These are phyloP conservation scores for Alopecurus myosuroides DNA, from an alignment of 176 grass and related monocot genomes.

Conservation along the genomic window DNA sequence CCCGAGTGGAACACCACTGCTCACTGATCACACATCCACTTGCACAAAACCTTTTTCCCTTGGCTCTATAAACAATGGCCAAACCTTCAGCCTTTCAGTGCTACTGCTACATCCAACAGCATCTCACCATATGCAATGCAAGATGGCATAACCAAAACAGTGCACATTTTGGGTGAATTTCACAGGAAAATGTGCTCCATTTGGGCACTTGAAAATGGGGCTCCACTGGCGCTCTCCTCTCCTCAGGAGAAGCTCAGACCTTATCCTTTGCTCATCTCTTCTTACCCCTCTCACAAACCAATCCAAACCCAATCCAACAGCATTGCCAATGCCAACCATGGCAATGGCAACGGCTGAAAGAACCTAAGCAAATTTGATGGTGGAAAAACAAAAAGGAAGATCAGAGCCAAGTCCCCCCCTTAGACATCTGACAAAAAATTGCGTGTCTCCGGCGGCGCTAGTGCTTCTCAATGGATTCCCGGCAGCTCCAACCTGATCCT, in stretches of 20 bases:
- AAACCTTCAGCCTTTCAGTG: conserved; percentile 38
- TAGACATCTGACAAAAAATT: conserved; percentile 67
- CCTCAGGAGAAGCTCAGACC: conserved; percentile 46
- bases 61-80: conserved; percentile 44
- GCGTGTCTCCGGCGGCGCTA: conserved; percentile 44
- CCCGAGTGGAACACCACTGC: conserved; percentile 48
- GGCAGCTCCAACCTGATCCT: conserved; percentile 57
- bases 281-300: conserved; percentile 44
- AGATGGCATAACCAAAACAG: conserved; percentile 21
- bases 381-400: conserved; percentile 19
- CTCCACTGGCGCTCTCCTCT: conserved; percentile 48
- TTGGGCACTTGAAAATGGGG: conserved; percentile 26
- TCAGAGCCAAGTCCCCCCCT: conserved; percentile 42
- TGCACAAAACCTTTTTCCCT: conserved; percentile 21
- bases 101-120: conserved; percentile 25
- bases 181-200: conserved; percentile 32
- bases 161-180: conserved; percentile 35
- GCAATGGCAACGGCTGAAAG: conserved; percentile 26
- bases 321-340: conserved; percentile 45
- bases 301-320: conserved; percentile 46
- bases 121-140: conserved; percentile 33
- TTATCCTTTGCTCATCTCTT: conserved; percentile 34
- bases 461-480: conserved; percentile 54
- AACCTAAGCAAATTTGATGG: conserved; percentile 36
- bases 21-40: conserved; percentile 39